These are phyloP conservation scores for Solanum chiquidenum DNA, from an alignment of 257 asterid genomes.

Conservation along the genomic window DNA sequence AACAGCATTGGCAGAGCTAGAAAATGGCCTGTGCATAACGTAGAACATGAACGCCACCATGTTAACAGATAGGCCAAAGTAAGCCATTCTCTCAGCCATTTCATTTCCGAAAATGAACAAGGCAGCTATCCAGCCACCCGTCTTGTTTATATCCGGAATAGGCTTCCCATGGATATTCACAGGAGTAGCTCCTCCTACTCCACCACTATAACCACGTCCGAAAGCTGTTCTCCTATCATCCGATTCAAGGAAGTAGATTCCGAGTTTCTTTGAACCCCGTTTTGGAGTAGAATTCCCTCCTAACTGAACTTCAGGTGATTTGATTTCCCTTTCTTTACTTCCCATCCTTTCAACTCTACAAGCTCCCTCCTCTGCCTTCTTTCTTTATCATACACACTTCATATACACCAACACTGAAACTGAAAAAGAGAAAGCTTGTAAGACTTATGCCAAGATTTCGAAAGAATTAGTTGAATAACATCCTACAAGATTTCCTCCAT, in stretches of 20 bases:
- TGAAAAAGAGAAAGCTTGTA: neutral
- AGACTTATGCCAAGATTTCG: neutral
- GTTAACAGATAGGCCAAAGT: conserved; percentile 90
- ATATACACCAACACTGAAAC: neutral
- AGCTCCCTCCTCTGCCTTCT: neutral
- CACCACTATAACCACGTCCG: conserved; percentile 57
- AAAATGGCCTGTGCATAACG: conserved; percentile 87
- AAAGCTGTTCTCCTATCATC: conserved; percentile 80
- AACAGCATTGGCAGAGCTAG: conserved; percentile 82
- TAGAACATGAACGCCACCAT: conserved; percentile 98
- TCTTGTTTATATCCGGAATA: conserved; percentile 48
- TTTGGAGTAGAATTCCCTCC: neutral
- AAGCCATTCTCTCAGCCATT: conserved; percentile 99
- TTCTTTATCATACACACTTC: neutral
- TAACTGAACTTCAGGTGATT: conserved; percentile 38
- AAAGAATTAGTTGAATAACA: neutral
- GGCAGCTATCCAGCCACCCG: conserved; percentile 99
- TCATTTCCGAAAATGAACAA: conserved; percentile 96
- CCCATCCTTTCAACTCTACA: neutral
- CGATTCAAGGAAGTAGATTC: conserved; percentile 65
- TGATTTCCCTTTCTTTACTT: conserved; percentile 35
- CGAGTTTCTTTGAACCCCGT: conserved; percentile 50
- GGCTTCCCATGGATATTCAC: conserved; percentile 90
- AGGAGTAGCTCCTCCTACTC: conserved; percentile 61
- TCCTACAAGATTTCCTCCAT: neutral